phyloP scores from a whole-genome alignment of 225 moss, liverwort and hornwort species.

The Physcomitrellopsis africana region DNA sequence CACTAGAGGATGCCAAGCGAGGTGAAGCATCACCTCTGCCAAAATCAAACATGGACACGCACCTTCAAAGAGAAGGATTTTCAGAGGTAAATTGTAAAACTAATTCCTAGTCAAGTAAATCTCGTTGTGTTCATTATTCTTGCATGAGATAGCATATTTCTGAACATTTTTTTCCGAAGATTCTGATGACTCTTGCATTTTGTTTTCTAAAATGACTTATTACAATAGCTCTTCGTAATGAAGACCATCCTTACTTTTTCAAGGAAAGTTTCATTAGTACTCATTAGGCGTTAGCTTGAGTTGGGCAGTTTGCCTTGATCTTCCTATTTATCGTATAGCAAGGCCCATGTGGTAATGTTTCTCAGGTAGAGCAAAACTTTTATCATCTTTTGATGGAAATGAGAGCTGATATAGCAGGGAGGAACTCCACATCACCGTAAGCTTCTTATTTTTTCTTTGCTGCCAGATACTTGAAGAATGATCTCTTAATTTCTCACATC shows the following conservation, averaged over 20 bases:
- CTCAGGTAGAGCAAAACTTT: conserved; percentile 71
- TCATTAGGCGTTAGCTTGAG: background rate
- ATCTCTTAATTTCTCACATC: conserved; percentile 1
- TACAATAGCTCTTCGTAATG: background rate
- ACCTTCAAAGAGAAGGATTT: conserved; percentile 66
- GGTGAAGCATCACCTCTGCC: conserved; percentile 46
- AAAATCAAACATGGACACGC: conserved; percentile 49
- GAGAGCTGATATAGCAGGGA: conserved; percentile 67
- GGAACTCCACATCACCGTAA: conserved; percentile 82
- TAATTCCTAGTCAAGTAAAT: background rate
- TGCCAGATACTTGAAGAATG: background rate
- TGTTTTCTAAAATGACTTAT: background rate
- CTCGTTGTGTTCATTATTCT: conserved; percentile 5
- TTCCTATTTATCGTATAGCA: conserved; percentile 11
- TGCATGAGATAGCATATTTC: conserved; percentile 3
- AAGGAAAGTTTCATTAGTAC: background rate
- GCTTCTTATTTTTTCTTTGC: conserved; percentile 19
- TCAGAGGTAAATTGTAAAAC: conserved; percentile 53
- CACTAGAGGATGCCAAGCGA: conserved; percentile 75
- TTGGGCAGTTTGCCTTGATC: background rate
- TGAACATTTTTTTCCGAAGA: background rate
- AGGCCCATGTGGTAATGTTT: conserved; percentile 1
- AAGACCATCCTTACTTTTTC: background rate
- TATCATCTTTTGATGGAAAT: conserved; percentile 69
- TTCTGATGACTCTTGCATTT: background rate